Percentiles rank a stretch among this genome's conserved stretches.
These are phyloP conservation scores for Calonectria ilicicola DNA, from an alignment of 2,329 filamentous ascomycete species.

Conservation along the genomic window DNA sequence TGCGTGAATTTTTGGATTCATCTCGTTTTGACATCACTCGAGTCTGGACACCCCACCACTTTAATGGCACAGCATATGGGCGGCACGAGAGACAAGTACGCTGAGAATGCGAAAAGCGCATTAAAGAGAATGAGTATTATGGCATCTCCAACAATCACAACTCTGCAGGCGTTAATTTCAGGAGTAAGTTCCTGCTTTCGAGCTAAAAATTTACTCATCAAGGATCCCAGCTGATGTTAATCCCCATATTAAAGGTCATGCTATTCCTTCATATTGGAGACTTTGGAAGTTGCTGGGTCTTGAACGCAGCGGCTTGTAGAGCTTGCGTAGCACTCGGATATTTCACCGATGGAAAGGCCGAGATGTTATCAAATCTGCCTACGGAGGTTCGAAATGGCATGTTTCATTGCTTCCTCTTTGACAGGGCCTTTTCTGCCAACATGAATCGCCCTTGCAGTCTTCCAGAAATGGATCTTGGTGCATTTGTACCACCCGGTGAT, in stretches of 20 bases:
- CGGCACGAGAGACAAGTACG: background rate
- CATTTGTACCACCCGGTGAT: background rate
- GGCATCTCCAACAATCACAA: background rate
- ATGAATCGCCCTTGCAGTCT: conserved; percentile 5
- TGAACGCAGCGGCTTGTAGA: conserved; percentile 10
- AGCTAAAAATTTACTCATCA: background rate
- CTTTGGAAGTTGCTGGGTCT: conserved; percentile 2
- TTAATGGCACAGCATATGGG: conserved; percentile 1
- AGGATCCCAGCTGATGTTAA: background rate
- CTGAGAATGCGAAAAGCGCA: background rate
- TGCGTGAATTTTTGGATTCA: conserved; percentile 13
- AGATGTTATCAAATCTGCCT: background rate
- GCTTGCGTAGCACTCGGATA: background rate
- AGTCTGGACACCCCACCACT: background rate
- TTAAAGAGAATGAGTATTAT: background rate
- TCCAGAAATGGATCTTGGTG: background rate
- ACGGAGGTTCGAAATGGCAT: background rate
- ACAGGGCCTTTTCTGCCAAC: conserved; percentile 5
- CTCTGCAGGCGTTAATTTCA: background rate
- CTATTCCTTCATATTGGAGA: conserved; percentile 2
- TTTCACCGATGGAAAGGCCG: background rate
- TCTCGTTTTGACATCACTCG: background rate
- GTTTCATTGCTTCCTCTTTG: conserved; percentile 8
- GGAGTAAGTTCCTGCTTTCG: background rate
- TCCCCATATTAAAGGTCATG: background rate